These are phyloP conservation scores for Stemphylium beticola DNA, from an alignment of 2,329 filamentous ascomycete genomes.

Conservation along the genomic window DNA sequence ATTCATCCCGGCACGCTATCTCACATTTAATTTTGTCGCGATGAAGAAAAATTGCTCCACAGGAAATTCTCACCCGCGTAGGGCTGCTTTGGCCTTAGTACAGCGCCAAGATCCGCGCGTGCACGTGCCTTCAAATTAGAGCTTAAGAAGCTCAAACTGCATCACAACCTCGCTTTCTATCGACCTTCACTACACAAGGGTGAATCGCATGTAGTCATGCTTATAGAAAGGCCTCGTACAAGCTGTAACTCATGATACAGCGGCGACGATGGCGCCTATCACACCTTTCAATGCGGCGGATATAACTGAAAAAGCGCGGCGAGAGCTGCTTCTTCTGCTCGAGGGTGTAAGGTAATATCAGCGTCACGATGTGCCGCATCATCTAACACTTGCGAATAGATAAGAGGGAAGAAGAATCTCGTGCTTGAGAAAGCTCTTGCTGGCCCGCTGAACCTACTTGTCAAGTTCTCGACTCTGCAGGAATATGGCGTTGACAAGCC, in stretches of 20 bases:
- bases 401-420: conserved; percentile 98
- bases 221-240: conserved; percentile 2
- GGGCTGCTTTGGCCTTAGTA: neutral
- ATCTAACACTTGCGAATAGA: conserved; percentile 62
- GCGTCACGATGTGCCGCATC: conserved; percentile 29
- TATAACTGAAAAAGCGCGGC: conserved; percentile 80
- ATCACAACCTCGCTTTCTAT: conserved; percentile 1
- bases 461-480: conserved; percentile 93
- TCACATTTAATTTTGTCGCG: neutral
- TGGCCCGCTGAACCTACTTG: conserved; percentile 86
- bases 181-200: conserved; percentile 13
- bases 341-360: conserved; percentile 81
- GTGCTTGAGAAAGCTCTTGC: conserved; percentile 91
- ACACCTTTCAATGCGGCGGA: conserved; percentile 75
- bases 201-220: conserved; percentile 15
- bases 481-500: conserved; percentile 98
- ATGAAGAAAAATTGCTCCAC: neutral
- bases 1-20: neutral
- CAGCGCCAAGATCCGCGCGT: conserved; percentile 19
- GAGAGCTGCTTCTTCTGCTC: conserved; percentile 87
- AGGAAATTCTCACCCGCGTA: neutral
- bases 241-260: conserved; percentile 17
- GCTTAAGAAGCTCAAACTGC: conserved; percentile 11
- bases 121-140: conserved; percentile 22
- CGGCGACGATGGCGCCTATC: conserved; percentile 67